Evolutionary conservation across 257 asterid genomes (phyloP).

Genomic region (Ilex asprella): DNA sequence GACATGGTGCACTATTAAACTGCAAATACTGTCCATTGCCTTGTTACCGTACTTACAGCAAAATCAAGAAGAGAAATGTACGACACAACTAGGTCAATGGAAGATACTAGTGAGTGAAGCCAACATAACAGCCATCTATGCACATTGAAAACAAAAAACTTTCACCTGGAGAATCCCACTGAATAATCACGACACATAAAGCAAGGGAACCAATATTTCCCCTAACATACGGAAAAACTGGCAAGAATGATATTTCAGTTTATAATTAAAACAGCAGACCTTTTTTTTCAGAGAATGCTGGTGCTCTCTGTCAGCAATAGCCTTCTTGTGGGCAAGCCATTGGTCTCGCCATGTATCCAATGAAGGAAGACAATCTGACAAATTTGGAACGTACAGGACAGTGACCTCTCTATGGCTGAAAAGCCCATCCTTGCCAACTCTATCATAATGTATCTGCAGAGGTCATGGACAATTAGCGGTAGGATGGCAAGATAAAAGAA

Average conservation of each 20-base stretch:
- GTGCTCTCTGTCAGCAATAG: conserved; percentile 58
- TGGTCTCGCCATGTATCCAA: conserved; percentile 76
- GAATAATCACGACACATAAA: no score
- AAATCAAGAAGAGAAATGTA: no score
- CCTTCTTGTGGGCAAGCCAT: conserved; percentile 69
- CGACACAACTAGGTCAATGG: no score
- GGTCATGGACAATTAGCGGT: conserved; percentile 12
- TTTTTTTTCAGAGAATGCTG: conserved; percentile 44
- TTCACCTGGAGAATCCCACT: no score
- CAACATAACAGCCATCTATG: no score
- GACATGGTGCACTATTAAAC: no score
- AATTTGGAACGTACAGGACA: conserved; percentile 81
- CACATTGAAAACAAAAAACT: no score
- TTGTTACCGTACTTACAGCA: no score
- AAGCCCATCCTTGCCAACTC: conserved; percentile 85
- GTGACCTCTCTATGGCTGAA: conserved; percentile 90
- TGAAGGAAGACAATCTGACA: conserved; percentile 84
- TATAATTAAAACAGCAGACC: conserved; percentile 32
- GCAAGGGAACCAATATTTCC: no score
- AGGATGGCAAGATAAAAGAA: neutral
- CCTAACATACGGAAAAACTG: no score
- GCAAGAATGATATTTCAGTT: neutral
- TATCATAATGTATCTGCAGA: conserved; percentile 80
- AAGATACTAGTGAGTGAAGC: no score
- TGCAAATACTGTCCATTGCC: no score